Evolutionary conservation across 768 basidiomycete species (phyloP).

Genomic region (Auriscalpium microsporum): DNA sequence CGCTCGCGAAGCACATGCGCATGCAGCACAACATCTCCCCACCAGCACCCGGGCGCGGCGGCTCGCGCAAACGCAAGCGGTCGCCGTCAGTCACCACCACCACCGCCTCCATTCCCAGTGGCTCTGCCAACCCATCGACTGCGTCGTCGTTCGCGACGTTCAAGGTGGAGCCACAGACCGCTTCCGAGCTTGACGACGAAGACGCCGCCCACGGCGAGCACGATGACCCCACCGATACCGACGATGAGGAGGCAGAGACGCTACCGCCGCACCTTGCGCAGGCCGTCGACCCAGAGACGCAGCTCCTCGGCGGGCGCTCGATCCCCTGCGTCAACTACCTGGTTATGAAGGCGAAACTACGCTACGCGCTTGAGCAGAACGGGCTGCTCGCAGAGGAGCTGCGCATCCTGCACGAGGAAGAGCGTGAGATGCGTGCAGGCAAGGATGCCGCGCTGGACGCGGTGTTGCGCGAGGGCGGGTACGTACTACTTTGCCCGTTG

Average conservation of each 20-base stretch:
- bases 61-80: constrained; percentile 65
- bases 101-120: constrained; percentile 15
- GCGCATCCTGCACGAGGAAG: constrained; percentile 42
- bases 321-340: constrained; percentile 66
- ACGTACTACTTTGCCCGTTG: background rate
- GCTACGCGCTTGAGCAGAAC: constrained; percentile 60
- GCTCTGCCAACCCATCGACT: constrained; percentile 7
- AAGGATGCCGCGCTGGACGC: constrained; percentile 19
- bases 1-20: constrained; percentile 87
- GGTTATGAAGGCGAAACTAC: constrained; percentile 69
- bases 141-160: constrained; percentile 11
- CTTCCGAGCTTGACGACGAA: constrained; percentile 3
- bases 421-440: constrained; percentile 18
- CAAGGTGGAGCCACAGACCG: constrained; percentile 13
- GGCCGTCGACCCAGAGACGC: constrained; percentile 47
- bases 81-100: constrained; percentile 15
- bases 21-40: constrained; percentile 76
- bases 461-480: constrained; percentile 14
- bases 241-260: constrained; percentile 32
- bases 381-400: constrained; percentile 59
- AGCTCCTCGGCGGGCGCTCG: constrained; percentile 61
- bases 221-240: constrained; percentile 13
- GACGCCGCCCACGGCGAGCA: background rate
- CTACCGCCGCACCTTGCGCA: constrained; percentile 47
- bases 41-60: constrained; percentile 65